phyloP scores from a whole-genome alignment of 108 stramenopile genomes.

The Nitzschia sp. region DNA sequence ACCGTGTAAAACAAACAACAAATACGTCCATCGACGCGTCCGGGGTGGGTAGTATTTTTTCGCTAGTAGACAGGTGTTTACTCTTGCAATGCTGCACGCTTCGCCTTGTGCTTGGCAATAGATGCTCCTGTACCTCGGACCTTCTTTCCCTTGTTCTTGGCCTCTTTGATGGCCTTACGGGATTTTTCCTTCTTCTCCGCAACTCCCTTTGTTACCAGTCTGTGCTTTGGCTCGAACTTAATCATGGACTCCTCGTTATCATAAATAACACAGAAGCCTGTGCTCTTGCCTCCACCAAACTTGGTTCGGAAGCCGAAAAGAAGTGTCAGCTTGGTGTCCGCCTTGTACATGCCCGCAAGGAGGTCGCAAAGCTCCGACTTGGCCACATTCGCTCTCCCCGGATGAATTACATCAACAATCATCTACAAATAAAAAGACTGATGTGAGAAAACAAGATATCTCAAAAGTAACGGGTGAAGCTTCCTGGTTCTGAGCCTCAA shows the following conservation, averaged over 20 bases:
- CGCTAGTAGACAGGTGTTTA: slow-evolving; percentile 39
- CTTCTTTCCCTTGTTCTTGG: slow-evolving; percentile 99
- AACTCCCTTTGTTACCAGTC: slow-evolving; percentile 89
- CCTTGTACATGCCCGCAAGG: slow-evolving; percentile 95
- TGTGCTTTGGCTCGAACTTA: slow-evolving; percentile 97
- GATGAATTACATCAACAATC: slow-evolving; percentile 98
- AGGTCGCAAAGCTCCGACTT: slow-evolving; percentile 92
- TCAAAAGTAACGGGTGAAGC: no score
- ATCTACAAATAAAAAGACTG: slow-evolving; percentile 46
- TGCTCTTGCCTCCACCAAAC: slow-evolving; percentile 97
- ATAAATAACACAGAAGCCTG: slow-evolving; percentile 98
- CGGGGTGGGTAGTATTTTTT: not conserved
- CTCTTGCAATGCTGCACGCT: slow-evolving; percentile 91
- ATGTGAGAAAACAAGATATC: no score
- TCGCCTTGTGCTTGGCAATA: slow-evolving; percentile 99
- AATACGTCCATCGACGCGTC: no score
- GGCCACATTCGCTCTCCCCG: slow-evolving; percentile 94
- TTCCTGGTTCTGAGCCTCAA: no score
- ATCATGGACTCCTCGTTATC: slow-evolving; percentile 92
- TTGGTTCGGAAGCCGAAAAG: slow-evolving; percentile 96
- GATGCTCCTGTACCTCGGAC: slow-evolving; percentile 96
- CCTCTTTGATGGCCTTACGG: slow-evolving; percentile 98
- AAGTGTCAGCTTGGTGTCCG: slow-evolving; percentile 80
- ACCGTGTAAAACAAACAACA: no score
- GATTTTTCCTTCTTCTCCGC: slow-evolving; percentile 87